Evolutionary conservation across 257 asterid species (phyloP).

Genomic region (Gynochthodes officinalis): DNA sequence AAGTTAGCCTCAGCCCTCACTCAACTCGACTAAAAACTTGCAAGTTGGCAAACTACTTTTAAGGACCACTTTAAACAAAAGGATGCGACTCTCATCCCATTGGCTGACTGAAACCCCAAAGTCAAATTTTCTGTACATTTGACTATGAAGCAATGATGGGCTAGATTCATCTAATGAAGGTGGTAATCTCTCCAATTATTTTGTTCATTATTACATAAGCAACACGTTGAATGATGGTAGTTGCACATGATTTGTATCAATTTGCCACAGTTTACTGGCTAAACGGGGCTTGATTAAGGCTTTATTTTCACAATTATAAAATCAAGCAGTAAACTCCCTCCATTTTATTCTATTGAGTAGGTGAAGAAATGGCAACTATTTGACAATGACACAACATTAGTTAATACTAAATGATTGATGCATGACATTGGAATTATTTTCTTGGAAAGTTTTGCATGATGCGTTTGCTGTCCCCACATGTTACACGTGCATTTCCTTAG

Average conservation of each 20-base stretch:
- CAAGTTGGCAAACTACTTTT: slow-evolving; percentile 11
- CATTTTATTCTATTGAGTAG: slow-evolving; percentile 10
- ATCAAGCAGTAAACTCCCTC: too few relatives aligned
- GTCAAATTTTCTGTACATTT: slow-evolving; percentile 39
- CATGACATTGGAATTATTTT: neutral
- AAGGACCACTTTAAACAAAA: neutral
- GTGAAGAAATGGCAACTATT: slow-evolving; percentile 9
- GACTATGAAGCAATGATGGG: slow-evolving; percentile 33
- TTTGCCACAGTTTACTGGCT: slow-evolving; percentile 17
- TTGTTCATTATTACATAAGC: slow-evolving; percentile 16
- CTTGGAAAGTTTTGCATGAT: neutral
- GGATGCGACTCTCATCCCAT: slow-evolving; percentile 13
- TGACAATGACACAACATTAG: neutral
- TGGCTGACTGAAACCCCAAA: slow-evolving; percentile 21
- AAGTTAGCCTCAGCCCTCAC: neutral
- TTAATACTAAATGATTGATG: neutral
- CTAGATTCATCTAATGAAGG: slow-evolving; percentile 25
- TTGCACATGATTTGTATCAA: slow-evolving; percentile 37
- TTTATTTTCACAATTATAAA: neutral
- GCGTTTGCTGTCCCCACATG: slow-evolving; percentile 20
- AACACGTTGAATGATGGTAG: slow-evolving; percentile 20
- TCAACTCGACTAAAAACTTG: neutral
- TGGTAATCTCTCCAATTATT: slow-evolving; percentile 12
- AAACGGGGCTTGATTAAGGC: slow-evolving; percentile 11
- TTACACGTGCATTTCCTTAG: slow-evolving; percentile 43